Conservation (phyloP, 2,329 filamentous ascomycete genomes). For the Neurospora sp. region DNA sequence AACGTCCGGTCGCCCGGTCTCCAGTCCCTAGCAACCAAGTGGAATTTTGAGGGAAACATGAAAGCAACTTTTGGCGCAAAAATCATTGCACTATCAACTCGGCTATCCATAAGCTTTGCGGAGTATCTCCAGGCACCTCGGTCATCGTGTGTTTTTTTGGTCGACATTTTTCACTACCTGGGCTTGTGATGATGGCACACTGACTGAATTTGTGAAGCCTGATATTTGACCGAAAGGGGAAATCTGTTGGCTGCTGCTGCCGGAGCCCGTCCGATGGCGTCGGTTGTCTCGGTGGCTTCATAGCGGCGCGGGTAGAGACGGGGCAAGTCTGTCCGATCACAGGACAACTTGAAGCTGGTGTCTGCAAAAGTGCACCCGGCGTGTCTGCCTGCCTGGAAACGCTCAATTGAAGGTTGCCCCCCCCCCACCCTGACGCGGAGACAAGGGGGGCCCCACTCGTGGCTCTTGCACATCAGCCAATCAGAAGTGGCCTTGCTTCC, state of each 20-base stretch:
- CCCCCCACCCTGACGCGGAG: neutral
- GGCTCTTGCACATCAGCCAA: slow-evolving; percentile 9
- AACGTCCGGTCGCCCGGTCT: neutral
- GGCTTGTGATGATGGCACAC: neutral
- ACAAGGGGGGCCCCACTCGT: neutral
- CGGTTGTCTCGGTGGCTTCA: neutral
- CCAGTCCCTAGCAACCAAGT: neutral
- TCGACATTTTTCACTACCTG: neutral
- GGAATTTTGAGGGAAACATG: neutral
- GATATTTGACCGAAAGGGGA: neutral
- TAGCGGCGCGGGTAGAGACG: neutral
- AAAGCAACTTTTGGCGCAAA: neutral
- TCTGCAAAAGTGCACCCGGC: neutral
- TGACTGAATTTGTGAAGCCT: neutral
- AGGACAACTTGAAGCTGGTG: neutral
- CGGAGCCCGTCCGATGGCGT: neutral
- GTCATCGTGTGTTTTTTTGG: neutral
- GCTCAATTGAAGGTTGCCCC: neutral
- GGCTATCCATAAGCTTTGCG: neutral
- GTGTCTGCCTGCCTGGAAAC: neutral
- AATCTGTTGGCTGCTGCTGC: neutral
- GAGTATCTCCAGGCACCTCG: neutral
- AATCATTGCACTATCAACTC: neutral
- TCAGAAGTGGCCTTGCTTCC: slow-evolving; percentile 15
- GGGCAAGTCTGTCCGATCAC: neutral